phyloP scores from a whole-genome alignment of 139 green algal species.

The Eudorina sp. region DNA sequence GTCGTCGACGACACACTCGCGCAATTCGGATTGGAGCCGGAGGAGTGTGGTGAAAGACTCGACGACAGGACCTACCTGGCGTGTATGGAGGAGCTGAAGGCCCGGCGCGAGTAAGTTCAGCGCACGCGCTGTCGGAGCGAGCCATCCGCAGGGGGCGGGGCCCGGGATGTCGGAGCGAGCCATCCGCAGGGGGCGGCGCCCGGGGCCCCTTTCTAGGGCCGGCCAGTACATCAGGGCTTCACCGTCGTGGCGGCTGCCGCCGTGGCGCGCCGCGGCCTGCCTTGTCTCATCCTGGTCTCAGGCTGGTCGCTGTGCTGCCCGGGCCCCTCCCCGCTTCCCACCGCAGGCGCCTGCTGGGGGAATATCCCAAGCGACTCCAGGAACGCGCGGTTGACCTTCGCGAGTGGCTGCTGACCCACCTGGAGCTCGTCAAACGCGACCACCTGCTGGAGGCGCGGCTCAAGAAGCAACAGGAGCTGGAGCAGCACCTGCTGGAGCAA shows the following conservation, averaged over 20 bases:
- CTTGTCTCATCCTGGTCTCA: no score
- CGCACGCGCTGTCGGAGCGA: no score
- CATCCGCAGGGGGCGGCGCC: no score
- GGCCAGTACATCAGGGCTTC: no score
- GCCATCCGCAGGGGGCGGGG: no score
- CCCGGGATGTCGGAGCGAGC: no score
- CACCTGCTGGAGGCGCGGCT: neutral
- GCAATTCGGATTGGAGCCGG: constrained; percentile 31
- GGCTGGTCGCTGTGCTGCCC: no score
- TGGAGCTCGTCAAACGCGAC: constrained; percentile 48
- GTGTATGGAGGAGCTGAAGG: constrained; percentile 40
- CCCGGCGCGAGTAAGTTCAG: neutral
- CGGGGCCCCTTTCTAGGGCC: no score
- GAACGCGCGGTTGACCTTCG: constrained; percentile 38
- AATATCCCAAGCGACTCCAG: neutral
- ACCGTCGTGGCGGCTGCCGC: no score
- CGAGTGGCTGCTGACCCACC: constrained; percentile 47
- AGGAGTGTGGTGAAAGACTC: neutral
- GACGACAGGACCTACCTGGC: constrained; percentile 51
- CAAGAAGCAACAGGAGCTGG: neutral
- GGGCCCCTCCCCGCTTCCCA: no score
- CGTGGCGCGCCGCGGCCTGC: no score
- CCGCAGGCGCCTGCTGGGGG: constrained; percentile 18
- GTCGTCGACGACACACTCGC: constrained; percentile 44
- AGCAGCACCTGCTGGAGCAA: constrained; percentile 10